A percentile compares a stretch with the other conserved stretches of the same genome.
Conservation (phyloP, 176 grass and related monocot species). For the Puccinellia tenuiflora region DNA sequence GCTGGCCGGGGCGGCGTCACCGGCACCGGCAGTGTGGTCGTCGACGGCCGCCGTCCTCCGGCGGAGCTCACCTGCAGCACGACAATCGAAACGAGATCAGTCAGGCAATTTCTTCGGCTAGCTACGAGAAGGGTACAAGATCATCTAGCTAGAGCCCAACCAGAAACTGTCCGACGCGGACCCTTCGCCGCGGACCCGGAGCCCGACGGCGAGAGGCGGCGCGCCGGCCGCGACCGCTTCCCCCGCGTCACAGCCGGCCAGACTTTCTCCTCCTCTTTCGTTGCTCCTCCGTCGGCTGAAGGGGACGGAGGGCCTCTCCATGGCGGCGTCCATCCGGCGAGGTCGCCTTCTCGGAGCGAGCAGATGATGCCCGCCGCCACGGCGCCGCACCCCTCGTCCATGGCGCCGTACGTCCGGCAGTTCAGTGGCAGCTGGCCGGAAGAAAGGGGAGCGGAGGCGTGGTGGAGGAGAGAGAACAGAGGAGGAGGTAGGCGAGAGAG, state of each 20-base stretch:
- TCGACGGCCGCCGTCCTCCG: conserved; percentile 3
- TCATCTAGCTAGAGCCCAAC: background rate
- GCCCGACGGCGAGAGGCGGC: conserved; percentile 10
- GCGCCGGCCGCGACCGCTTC: conserved; percentile 32
- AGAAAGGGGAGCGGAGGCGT: background rate
- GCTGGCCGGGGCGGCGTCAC: background rate
- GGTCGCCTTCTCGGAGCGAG: conserved; percentile 27
- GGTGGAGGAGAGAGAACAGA: background rate
- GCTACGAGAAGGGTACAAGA: background rate
- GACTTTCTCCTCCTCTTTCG: background rate
- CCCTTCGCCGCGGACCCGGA: background rate
- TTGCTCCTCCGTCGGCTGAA: no score
- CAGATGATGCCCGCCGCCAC: conserved; percentile 30
- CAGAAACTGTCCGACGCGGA: no score
- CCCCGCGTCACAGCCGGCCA: conserved; percentile 28
- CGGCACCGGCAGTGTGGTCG: conserved; percentile 20
- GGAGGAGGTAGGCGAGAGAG: background rate
- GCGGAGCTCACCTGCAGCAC: conserved; percentile 11
- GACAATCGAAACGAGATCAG: background rate
- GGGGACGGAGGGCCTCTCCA: background rate
- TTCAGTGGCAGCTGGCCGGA: no score
- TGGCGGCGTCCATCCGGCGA: conserved; percentile 37
- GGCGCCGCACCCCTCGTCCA: background rate
- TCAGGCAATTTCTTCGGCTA: background rate
- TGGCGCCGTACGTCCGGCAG: background rate